Evolutionary conservation across 192 early-diverging fungal species (phyloP).

Genomic region (Pilaira anomala): DNA sequence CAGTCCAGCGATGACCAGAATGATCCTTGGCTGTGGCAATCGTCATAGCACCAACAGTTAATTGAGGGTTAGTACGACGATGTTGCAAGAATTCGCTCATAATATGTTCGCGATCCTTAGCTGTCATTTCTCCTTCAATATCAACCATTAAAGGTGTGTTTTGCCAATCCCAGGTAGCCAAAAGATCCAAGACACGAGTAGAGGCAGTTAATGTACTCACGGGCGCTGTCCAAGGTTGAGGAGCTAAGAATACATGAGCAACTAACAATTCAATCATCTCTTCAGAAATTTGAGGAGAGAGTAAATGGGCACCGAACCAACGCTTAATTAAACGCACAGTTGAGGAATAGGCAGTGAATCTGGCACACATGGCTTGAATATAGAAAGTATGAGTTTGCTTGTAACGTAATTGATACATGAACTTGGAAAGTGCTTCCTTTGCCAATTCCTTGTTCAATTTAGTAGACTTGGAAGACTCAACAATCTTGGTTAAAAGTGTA

Average conservation of each 20-base stretch:
- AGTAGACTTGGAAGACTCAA: conserved; percentile 49
- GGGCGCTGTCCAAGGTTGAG: conserved; percentile 58
- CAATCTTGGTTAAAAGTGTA: conserved; percentile 49
- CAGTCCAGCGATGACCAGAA: conserved; percentile 57
- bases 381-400: conserved; percentile 56
- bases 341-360: conserved; percentile 68
- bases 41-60: conserved; percentile 55
- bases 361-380: conserved; percentile 74
- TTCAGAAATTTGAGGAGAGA: conserved; percentile 65
- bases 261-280: conserved; percentile 79
- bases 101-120: conserved; percentile 41
- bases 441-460: conserved; percentile 43
- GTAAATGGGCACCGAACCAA: conserved; percentile 83
- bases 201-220: conserved; percentile 71
- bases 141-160: conserved; percentile 78
- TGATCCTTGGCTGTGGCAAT: conserved; percentile 65
- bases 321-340: conserved; percentile 88
- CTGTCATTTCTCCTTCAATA: conserved; percentile 60
- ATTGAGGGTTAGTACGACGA: conserved; percentile 38
- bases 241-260: conserved; percentile 66
- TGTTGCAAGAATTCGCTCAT: conserved; percentile 56
- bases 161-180: conserved; percentile 74
- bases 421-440: conserved; percentile 47
- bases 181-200: conserved; percentile 66
- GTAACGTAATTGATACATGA: conserved; percentile 45